Evolutionary conservation across 2,329 filamentous ascomycete genomes (phyloP).

Genomic region (Orbilia javanica): DNA sequence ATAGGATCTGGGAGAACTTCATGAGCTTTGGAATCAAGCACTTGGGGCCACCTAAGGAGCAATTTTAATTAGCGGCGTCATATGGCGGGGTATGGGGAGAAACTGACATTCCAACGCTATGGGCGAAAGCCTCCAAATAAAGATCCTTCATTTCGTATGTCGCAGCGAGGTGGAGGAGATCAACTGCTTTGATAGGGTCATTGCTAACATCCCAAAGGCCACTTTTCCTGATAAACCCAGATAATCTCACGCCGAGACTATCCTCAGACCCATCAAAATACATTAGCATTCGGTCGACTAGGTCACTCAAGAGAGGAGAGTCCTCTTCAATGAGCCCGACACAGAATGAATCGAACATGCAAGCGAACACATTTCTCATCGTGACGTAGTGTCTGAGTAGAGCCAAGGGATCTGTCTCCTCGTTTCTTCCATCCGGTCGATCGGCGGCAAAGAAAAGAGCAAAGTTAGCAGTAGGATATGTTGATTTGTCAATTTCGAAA

Average conservation of each 20-base stretch:
- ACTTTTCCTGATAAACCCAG: slow-evolving; percentile 41
- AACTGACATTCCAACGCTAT: slow-evolving; percentile 55
- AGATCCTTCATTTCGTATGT: slow-evolving; percentile 47
- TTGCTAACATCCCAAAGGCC: slow-evolving; percentile 57
- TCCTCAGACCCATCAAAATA: slow-evolving; percentile 52
- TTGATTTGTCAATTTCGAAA: slow-evolving; percentile 38
- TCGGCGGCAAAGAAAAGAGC: slow-evolving; percentile 50
- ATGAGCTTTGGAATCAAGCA: slow-evolving; percentile 10
- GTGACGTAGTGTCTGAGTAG: slow-evolving; percentile 50
- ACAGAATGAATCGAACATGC: slow-evolving; percentile 54
- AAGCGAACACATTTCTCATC: slow-evolving; percentile 55
- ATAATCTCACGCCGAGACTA: slow-evolving; percentile 24
- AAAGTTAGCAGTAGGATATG: slow-evolving; percentile 41
- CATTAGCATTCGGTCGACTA: slow-evolving; percentile 56
- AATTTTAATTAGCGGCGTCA: neutral
- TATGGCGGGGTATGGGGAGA: neutral
- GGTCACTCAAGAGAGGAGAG: slow-evolving; percentile 40
- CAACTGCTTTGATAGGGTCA: slow-evolving; percentile 46
- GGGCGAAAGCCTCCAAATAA: slow-evolving; percentile 42
- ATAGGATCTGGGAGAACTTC: slow-evolving; percentile 26
- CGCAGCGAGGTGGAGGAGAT: slow-evolving; percentile 38
- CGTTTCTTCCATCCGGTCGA: slow-evolving; percentile 33
- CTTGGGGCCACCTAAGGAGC: slow-evolving; percentile 46
- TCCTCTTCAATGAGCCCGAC: slow-evolving; percentile 44
- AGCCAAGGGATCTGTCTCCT: slow-evolving; percentile 42